phyloP scores from a whole-genome alignment of 2,329 filamentous ascomycete species.

The Elsinoe batatas region DNA sequence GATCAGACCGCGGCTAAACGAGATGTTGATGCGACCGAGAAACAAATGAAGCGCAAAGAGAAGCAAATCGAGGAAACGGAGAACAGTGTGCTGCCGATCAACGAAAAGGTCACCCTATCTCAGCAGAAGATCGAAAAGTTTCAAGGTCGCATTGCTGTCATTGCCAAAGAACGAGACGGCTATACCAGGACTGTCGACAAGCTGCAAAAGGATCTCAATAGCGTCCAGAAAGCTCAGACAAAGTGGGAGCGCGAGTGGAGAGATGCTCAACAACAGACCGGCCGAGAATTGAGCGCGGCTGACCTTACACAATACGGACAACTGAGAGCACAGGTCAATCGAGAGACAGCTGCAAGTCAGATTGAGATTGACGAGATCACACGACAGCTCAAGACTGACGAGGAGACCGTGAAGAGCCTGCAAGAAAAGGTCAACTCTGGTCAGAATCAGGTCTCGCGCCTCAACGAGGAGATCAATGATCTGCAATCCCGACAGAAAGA shows the following conservation, averaged over 20 bases:
- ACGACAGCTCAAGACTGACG: slow-evolving; percentile 82
- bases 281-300: slow-evolving; percentile 71
- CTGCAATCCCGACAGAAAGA: slow-evolving; percentile 59
- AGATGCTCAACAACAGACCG: slow-evolving; percentile 74
- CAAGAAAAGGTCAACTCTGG: slow-evolving; percentile 78
- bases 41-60: slow-evolving; percentile 74
- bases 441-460: slow-evolving; percentile 61
- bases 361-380: slow-evolving; percentile 75
- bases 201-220: slow-evolving; percentile 67
- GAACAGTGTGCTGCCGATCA: slow-evolving; percentile 75
- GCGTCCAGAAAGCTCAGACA: slow-evolving; percentile 80
- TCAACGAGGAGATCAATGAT: slow-evolving; percentile 59
- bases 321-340: slow-evolving; percentile 74
- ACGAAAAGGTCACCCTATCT: slow-evolving; percentile 82
- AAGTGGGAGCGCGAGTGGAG: slow-evolving; percentile 83
- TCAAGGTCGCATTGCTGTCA: slow-evolving; percentile 56
- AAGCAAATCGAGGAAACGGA: slow-evolving; percentile 78
- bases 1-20: slow-evolving; percentile 70
- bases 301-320: slow-evolving; percentile 86
- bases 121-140: slow-evolving; percentile 59
- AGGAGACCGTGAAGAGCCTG: slow-evolving; percentile 80
- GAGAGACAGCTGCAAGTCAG: slow-evolving; percentile 70
- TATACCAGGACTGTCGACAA: slow-evolving; percentile 61
- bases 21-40: slow-evolving; percentile 73
- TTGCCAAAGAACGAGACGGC: slow-evolving; percentile 65